A percentile compares a stretch with the other conserved stretches of the same genome.
Evolutionary conservation across 164 flowering plant species (phyloP).

Genomic region (Tetrastigma voinierianum): DNA sequence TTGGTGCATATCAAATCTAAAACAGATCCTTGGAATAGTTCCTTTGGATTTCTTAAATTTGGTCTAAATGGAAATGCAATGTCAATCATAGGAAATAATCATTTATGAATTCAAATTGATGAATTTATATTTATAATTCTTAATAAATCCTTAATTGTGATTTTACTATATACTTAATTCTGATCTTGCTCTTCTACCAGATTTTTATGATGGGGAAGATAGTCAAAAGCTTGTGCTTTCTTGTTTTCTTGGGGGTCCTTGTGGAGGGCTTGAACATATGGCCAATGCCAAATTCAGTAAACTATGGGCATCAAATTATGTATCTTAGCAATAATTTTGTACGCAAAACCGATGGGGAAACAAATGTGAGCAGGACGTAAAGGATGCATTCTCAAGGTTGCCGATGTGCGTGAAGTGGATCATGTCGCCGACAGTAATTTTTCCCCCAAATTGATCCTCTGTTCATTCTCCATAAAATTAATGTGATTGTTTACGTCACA

Average conservation of each 20-base stretch:
- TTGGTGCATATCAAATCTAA: too few species aligned
- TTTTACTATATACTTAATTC: too few species aligned
- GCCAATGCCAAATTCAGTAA: constrained; percentile 73
- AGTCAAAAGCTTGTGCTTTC: constrained; percentile 9
- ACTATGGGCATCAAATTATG: constrained; percentile 37
- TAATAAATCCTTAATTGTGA: too few species aligned
- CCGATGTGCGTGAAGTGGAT: constrained; percentile 28
- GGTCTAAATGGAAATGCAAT: too few species aligned
- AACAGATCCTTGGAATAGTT: too few species aligned
- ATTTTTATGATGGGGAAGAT: constrained; percentile 14
- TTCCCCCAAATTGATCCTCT: constrained; percentile 21
- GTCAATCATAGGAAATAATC: too few species aligned
- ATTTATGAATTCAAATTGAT: too few species aligned
- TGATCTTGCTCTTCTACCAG: too few species aligned
- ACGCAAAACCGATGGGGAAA: constrained; percentile 43
- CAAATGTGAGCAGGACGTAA: constrained; percentile 55
- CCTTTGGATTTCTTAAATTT: too few species aligned
- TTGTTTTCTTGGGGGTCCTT: constrained; percentile 11
- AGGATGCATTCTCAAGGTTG: constrained; percentile 61
- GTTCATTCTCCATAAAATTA: constrained; percentile 40
- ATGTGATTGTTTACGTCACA: constrained; percentile 50
- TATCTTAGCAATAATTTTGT: constrained; percentile 45
- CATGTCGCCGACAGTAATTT: constrained; percentile 48
- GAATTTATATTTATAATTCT: too few species aligned
- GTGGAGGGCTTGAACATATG: constrained; percentile 47